These are phyloP conservation scores for Lepidium africanum DNA, from an alignment of 345 rosid species.

Conservation along the genomic window DNA sequence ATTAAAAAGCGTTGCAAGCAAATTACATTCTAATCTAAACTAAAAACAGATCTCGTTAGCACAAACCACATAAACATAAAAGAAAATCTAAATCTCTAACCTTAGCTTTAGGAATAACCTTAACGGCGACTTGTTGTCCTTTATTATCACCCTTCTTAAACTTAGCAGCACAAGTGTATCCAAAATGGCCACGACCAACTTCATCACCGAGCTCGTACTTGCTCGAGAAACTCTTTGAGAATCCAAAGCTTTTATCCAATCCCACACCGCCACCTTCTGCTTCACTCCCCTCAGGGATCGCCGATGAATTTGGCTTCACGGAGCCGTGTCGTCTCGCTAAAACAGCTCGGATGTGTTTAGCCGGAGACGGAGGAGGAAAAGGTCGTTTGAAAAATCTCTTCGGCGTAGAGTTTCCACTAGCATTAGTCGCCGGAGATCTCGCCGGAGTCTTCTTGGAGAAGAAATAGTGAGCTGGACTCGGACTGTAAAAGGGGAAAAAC, in stretches of 20 bases:
- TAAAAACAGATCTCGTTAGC: conserved; percentile 19
- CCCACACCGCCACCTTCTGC: conserved; percentile 40
- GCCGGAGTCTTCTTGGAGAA: conserved; percentile 78
- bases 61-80: neutral
- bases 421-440: conserved; percentile 59
- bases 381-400: conserved; percentile 63
- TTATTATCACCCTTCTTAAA: conserved; percentile 88
- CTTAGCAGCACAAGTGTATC: conserved; percentile 87
- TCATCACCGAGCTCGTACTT: conserved; percentile 85
- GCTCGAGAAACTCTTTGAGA: conserved; percentile 62
- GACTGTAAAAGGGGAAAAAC: conserved; percentile 74
- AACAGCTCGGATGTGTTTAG: conserved; percentile 79
- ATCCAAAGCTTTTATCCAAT: conserved; percentile 82
- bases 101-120: conserved; percentile 90
- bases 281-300: conserved; percentile 63
- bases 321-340: conserved; percentile 64
- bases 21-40: neutral
- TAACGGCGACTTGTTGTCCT: conserved; percentile 90
- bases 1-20: neutral
- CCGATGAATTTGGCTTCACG: conserved; percentile 51
- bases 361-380: conserved; percentile 96
- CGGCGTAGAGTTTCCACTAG: conserved; percentile 69
- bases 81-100: conserved; percentile 13
- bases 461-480: conserved; percentile 81
- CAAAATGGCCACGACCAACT: conserved; percentile 94